Conservation (phyloP, 148 eudicot species). For the Linanthus parryae region DNA sequence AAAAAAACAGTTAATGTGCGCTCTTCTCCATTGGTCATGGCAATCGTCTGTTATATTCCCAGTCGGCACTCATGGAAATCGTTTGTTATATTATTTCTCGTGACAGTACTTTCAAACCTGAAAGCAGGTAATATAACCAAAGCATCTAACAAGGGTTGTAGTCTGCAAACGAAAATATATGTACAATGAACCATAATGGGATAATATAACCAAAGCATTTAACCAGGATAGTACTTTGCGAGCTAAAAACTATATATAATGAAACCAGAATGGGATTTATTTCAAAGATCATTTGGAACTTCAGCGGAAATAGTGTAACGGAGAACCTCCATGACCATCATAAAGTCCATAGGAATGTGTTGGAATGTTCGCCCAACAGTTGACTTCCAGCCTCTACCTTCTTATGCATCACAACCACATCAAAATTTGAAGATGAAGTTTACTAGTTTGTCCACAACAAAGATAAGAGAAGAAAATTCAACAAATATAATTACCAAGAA, state of each 20-base stretch:
- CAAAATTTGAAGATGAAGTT: constrained; percentile 40
- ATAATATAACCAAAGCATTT: no score
- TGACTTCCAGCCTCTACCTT: constrained; percentile 27
- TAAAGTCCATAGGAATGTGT: constrained; percentile 55
- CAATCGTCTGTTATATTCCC: constrained; percentile 16
- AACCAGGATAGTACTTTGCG: no score
- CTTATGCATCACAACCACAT: constrained; percentile 31
- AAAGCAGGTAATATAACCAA: constrained; percentile 4
- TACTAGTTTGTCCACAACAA: constrained; percentile 33
- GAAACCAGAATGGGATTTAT: no score
- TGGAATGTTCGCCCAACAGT: no score
- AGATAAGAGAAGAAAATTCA: constrained; percentile 39
- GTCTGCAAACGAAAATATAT: no score
- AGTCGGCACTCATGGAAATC: constrained; percentile 10
- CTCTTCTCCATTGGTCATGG: constrained; percentile 40
- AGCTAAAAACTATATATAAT: no score
- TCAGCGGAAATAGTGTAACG: constrained; percentile 20
- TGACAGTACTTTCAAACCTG: constrained; percentile 51
- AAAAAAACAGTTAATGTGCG: constrained; percentile 34
- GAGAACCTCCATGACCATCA: constrained; percentile 62
- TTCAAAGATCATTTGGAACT: background rate
- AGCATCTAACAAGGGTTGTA: no score
- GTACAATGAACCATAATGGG: no score
- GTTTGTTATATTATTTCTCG: constrained; percentile 20
- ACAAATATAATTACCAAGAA: no score